phyloP scores from a whole-genome alignment of 371 early-diverging fungal species.

The Actinomucor elegans region DNA sequence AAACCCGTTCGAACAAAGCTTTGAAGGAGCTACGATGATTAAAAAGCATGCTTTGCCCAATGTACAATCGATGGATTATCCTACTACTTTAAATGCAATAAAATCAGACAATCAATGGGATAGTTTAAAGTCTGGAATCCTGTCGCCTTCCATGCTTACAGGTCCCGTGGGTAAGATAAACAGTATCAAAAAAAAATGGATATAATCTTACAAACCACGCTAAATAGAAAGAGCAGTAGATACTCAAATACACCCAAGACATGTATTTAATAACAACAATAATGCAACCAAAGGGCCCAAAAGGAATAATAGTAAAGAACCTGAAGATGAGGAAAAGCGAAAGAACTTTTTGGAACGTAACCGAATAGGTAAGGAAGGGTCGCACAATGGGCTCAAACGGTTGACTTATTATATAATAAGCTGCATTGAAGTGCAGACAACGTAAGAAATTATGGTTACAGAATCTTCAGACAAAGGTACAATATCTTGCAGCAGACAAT shows the following conservation, averaged over 20 bases:
- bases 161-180: background rate
- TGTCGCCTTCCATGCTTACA: slow-evolving; percentile 14
- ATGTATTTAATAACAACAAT: background rate
- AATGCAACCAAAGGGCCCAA: background rate
- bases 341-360: slow-evolving; percentile 82
- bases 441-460: slow-evolving; percentile 68
- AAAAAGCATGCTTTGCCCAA: background rate
- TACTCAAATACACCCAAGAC: too few relatives aligned
- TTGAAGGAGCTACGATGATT: slow-evolving; percentile 2
- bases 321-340: slow-evolving; percentile 67
- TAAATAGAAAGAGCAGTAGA: too few relatives aligned
- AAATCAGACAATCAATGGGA: background rate
- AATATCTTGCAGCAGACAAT: slow-evolving; percentile 52
- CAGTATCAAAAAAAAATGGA: too few relatives aligned
- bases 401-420: slow-evolving; percentile 22
- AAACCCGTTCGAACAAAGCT: slow-evolving; percentile 32
- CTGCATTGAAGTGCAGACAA: slow-evolving; percentile 73
- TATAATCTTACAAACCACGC: too few relatives aligned
- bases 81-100: background rate
- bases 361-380: slow-evolving; percentile 60
- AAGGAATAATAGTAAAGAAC: background rate
- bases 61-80: background rate
- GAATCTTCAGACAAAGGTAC: slow-evolving; percentile 59
- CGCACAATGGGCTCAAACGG: background rate
- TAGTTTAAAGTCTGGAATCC: slow-evolving; percentile 4